Evolutionary conservation across 768 basidiomycete genomes (phyloP).

Genomic region (Fomitopsis pulvina): DNA sequence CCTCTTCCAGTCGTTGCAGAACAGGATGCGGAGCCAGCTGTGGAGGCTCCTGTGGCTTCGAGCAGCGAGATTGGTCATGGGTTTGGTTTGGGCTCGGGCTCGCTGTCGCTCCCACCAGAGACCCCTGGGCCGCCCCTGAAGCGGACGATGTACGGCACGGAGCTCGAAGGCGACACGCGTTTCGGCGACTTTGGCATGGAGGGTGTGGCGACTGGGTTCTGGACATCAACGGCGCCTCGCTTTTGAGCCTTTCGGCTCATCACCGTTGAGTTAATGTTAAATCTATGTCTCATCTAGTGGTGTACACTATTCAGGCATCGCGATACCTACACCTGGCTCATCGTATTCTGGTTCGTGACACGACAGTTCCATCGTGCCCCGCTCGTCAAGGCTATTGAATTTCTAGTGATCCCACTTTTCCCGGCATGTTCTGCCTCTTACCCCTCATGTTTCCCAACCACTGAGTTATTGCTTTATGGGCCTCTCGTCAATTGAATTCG

Average conservation of each 20-base stretch:
- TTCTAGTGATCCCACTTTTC: no score
- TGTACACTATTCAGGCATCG: not conserved
- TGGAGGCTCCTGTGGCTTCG: conserved; percentile 7
- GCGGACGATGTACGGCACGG: conserved; percentile 81
- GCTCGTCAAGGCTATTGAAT: no score
- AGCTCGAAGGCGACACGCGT: conserved; percentile 73
- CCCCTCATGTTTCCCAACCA: no score
- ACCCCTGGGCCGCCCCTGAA: conserved; percentile 42
- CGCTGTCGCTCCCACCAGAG: conserved; percentile 34
- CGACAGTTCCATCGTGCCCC: not conserved
- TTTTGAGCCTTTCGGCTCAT: conserved; percentile 9
- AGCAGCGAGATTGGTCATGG: conserved; percentile 42
- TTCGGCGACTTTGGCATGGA: conserved; percentile 83
- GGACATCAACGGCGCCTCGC: conserved; percentile 34
- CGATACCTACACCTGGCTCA: not conserved
- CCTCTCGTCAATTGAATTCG: not conserved
- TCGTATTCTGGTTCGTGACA: not conserved
- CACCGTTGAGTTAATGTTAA: not conserved
- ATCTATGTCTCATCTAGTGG: not conserved
- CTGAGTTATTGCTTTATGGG: not conserved
- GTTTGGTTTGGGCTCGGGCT: conserved; percentile 35
- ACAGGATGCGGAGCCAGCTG: not conserved
- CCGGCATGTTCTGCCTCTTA: no score
- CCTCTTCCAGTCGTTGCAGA: conserved; percentile 3
- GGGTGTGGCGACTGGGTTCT: conserved; percentile 66